Percentiles rank a stretch among this genome's conserved stretches.
phyloP scores from a whole-genome alignment of 345 rosid species.

The Viola odorata region DNA sequence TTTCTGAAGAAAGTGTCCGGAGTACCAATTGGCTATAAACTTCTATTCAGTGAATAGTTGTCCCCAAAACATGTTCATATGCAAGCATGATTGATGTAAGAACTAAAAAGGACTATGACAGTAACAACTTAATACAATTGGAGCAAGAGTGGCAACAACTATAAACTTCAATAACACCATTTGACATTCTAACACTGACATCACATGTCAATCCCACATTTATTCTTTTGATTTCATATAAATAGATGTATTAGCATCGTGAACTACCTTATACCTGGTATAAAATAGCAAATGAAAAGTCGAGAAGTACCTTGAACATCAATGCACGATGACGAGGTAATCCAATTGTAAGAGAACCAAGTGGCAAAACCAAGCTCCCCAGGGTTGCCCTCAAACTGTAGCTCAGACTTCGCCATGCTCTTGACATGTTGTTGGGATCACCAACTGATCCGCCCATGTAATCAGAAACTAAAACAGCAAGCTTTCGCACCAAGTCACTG shows the following conservation, averaged over 20 bases:
- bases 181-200: too few species aligned
- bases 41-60: too few species aligned
- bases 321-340: conserved; percentile 96
- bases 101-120: too few species aligned
- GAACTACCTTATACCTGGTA: not conserved
- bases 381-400: conserved; percentile 69
- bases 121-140: too few species aligned
- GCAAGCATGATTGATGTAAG: too few species aligned
- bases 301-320: conserved; percentile 69
- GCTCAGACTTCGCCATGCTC: conserved; percentile 73
- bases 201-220: too few species aligned
- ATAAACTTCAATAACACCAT: too few species aligned
- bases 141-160: too few species aligned
- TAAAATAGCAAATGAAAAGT: not conserved
- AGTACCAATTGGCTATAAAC: too few species aligned
- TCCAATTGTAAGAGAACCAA: conserved; percentile 86
- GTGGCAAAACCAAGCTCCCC: conserved; percentile 81
- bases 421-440: conserved; percentile 62
- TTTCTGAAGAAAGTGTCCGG: too few species aligned
- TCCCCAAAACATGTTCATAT: too few species aligned
- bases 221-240: too few species aligned
- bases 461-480: conserved; percentile 76
- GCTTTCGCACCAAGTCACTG: conserved; percentile 50
- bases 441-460: conserved; percentile 92
- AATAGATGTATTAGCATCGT: not conserved